phyloP scores from a whole-genome alignment of 163 green algal genomes.

The Trebouxiophyceae sp. region DNA sequence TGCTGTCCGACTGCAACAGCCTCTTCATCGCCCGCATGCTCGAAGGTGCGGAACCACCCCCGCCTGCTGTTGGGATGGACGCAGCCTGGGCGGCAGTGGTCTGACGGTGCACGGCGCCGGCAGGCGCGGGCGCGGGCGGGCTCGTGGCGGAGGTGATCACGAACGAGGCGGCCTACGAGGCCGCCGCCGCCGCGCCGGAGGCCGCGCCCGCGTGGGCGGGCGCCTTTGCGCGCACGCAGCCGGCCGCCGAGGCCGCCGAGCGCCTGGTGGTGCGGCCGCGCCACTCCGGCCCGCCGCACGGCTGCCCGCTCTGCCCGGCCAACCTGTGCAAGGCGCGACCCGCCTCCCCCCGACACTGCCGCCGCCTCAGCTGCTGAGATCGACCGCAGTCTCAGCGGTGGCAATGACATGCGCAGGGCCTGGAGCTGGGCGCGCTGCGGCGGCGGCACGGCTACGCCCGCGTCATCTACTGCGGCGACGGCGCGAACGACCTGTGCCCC shows the following conservation, averaged over 20 bases:
- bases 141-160: conserved; percentile 61
- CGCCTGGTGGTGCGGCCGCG: conserved; percentile 34
- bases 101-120: background rate
- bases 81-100: too few relatives aligned
- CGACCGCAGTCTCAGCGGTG: too few relatives aligned
- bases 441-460: conserved; percentile 17
- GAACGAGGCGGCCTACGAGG: conserved; percentile 54
- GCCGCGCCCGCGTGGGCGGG: conserved; percentile 4
- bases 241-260: conserved; percentile 6
- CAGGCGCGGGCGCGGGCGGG: conserved; percentile 33
- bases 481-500: conserved; percentile 75
- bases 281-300: conserved; percentile 31
- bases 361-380: too few relatives aligned
- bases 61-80: too few relatives aligned
- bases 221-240: background rate
- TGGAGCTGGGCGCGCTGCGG: conserved; percentile 52
- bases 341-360: background rate
- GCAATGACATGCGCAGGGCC: too few relatives aligned
- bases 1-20: conserved; percentile 76
- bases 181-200: background rate
- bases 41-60: conserved; percentile 3
- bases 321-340: conserved; percentile 75
- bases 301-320: conserved; percentile 62
- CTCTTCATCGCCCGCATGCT: conserved; percentile 75
- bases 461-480: conserved; percentile 70